phyloP scores from a whole-genome alignment of 129 eudicot species.

The Kitagawia praeruptora region DNA sequence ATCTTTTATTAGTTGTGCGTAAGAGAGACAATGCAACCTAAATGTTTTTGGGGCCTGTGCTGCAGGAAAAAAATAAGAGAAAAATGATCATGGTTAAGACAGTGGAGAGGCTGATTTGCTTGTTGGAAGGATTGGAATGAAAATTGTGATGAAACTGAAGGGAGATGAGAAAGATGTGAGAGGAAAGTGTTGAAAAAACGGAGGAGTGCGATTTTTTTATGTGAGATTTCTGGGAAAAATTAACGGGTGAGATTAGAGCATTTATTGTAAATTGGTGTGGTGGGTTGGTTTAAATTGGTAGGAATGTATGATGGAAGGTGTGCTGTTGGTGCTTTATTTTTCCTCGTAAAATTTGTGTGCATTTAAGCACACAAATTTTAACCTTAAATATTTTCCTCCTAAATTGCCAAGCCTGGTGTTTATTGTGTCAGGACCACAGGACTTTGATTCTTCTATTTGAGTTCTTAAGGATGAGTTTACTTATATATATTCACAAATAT shows the following conservation, averaged over 20 bases:
- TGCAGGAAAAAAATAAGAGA: too few species aligned
- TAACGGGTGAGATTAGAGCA: background rate
- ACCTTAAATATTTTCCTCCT: background rate
- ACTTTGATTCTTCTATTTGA: too few species aligned
- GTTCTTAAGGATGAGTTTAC: background rate
- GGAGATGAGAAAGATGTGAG: background rate
- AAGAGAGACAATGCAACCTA: too few species aligned
- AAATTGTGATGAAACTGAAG: background rate
- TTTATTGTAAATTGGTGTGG: background rate
- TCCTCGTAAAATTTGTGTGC: too few species aligned
- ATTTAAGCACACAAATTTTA: too few species aligned
- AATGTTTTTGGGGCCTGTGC: too few species aligned
- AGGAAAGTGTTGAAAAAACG: background rate
- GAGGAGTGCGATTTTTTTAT: too few species aligned
- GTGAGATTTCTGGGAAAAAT: too few species aligned
- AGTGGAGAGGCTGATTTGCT: too few species aligned
- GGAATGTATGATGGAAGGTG: background rate
- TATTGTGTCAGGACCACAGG: background rate
- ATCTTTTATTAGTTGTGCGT: too few species aligned
- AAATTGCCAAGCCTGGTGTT: background rate
- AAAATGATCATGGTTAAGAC: too few species aligned
- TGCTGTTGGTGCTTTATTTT: background rate
- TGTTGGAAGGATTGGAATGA: too few species aligned
- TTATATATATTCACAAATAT: background rate
- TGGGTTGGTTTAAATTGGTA: background rate